Percentiles rank a stretch among this genome's conserved stretches.
These are phyloP conservation scores for Gilbertella persicaria DNA, from an alignment of 371 early-diverging fungal species.

Conservation along the genomic window DNA sequence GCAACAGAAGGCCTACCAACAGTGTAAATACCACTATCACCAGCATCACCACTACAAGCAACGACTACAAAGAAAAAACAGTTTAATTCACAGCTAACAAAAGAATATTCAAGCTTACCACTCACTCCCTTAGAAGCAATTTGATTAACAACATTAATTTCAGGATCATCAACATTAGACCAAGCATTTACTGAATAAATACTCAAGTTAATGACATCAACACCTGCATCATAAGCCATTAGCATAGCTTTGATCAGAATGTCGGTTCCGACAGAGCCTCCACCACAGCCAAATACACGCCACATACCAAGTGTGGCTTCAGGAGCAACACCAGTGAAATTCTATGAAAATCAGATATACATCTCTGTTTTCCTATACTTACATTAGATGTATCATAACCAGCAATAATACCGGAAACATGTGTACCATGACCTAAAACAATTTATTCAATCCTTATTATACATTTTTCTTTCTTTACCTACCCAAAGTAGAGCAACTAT, in stretches of 20 bases:
- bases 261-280: conserved; percentile 44
- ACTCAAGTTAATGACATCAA: conserved; percentile 67
- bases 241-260: conserved; percentile 60
- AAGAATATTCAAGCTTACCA: background rate
- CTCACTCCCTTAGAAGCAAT: conserved; percentile 25
- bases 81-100: background rate
- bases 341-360: conserved; percentile 7
- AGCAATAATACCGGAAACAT: conserved; percentile 69
- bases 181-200: conserved; percentile 55
- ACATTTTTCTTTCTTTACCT: background rate
- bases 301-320: conserved; percentile 57
- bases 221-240: conserved; percentile 53
- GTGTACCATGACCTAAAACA: conserved; percentile 49
- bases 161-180: conserved; percentile 30
- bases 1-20: conserved; percentile 49
- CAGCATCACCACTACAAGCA: conserved; percentile 59
- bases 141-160: background rate
- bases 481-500: conserved; percentile 21
- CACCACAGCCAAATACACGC: conserved; percentile 64
- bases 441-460: background rate
- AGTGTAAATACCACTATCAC: conserved; percentile 45
- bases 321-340: conserved; percentile 68
- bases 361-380: conserved; percentile 2
- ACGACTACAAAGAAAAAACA: conserved; percentile 34
- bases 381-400: conserved; percentile 46